Evolutionary conservation across 768 basidiomycete species (phyloP).

Genomic region (Suillus sp.): DNA sequence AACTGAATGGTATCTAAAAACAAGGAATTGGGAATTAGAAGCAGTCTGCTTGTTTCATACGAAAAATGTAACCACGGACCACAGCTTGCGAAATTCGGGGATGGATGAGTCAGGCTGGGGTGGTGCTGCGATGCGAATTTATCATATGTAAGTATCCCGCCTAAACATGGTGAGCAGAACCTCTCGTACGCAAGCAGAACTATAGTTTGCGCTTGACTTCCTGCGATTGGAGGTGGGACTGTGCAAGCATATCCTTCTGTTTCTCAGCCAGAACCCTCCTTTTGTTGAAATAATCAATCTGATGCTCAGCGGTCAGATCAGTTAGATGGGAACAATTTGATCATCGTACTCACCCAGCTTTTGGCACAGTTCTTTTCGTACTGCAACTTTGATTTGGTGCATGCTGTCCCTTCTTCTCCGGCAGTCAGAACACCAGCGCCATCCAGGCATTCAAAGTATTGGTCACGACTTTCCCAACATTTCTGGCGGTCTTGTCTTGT

Average conservation of each 20-base stretch:
- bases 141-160: slow-evolving; percentile 3
- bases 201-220: slow-evolving; percentile 26
- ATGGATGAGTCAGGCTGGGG: background rate
- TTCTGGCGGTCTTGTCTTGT: slow-evolving; percentile 69
- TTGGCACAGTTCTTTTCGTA: slow-evolving; percentile 82
- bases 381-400: slow-evolving; percentile 51
- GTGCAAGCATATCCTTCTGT: slow-evolving; percentile 70
- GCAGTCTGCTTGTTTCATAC: background rate
- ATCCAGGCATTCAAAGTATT: slow-evolving; percentile 86
- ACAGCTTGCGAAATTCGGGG: background rate
- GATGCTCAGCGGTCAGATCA: slow-evolving; percentile 7
- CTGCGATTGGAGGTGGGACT: slow-evolving; percentile 41
- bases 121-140: background rate
- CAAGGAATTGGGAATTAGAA: slow-evolving; percentile 2
- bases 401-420: slow-evolving; percentile 68
- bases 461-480: slow-evolving; percentile 87
- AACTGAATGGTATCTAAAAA: background rate
- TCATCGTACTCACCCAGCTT: slow-evolving; percentile 73
- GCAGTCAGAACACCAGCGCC: slow-evolving; percentile 65
- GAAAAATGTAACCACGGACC: background rate
- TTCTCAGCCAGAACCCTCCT: slow-evolving; percentile 79
- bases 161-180: no score
- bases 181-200: slow-evolving; percentile 3
- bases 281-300: slow-evolving; percentile 97
- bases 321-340: slow-evolving; percentile 6